Evolutionary conservation across 305 asterid genomes (phyloP), one percentile per base, ranked within the genome.

Genomic region (Fraxinus paxiana): DNA sequence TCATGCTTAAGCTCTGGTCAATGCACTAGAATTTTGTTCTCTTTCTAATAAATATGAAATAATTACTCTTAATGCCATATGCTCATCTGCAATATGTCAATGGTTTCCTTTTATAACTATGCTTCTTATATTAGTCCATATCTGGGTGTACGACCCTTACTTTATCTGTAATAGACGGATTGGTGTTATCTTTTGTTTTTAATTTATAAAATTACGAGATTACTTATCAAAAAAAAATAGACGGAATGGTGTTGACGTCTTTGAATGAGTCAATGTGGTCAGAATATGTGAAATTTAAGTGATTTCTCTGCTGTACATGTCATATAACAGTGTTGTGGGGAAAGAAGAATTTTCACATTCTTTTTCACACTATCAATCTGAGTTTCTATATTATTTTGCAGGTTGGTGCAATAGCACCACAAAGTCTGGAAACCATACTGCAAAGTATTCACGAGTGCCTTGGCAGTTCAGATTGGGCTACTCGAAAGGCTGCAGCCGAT

Each of bases 401-500:
- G 99, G 97, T 90, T 41, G 98, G 98, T 85, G 98, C 98, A 71
- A 86, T 96, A 43, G 86, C 98, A 75, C 95, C 92, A 1, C 99
- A 93, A 80, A 93, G 87, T 85, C 76, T 96, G 86, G 98, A 93
- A 76, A 73, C 95, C 24, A 77, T 93, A 90, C 87, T 94, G 87
- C 99, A 91, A 86, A 87, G 92, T 82, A 90, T 93, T 86, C 98
- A 91, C 4, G 95, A 84, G 46, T 92, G 97, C 87, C 97, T 96
- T 59, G 77, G 89, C 85, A 93, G 94, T 86, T 75, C 98, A 31
- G 99, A 96, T 83, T 96, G 99, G 99, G 93, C 96, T 33, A 93
- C 98, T 24, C 89, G 99, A 72, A 96, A 96, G 87, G 98, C 98
- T 85, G 98, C 99, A 43, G 99, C 98, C 70, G 98, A 96, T 59